Base-by-base conservation (phyloP, 1,284 basidiomycete genomes). In the Ceratobasidium sp. region DNA sequence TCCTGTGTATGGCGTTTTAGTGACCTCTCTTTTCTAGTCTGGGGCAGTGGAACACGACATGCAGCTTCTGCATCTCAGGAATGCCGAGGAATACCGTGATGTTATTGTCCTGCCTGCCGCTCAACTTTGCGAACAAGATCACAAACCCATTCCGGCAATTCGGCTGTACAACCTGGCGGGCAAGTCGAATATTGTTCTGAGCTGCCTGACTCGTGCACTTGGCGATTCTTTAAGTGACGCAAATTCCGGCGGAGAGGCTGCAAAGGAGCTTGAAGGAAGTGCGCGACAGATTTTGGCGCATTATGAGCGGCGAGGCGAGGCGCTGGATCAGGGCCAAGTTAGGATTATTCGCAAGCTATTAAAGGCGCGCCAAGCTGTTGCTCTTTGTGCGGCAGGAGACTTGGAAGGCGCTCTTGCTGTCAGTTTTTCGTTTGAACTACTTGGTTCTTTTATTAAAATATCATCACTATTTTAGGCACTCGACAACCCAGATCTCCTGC, bases 101-200 rank as follows among this genome's bases (percentile, higher is more conserved):
- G 88, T 93, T 51, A 95, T 99, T 76, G 92, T 99, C 94, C 96
- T 1, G 87, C 89, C 68, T 88, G 94, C 81, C 92, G 88, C 87
- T 76, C 92, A 88, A 84, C 90, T 91, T 79, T 92, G 91, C 80
- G 91, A 92, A 81, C 68, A 69, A 63, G 87, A 89, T 78, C 84
- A 86, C 66, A 92, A 94, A 37, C 91, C 94, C 56, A 89, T 92
- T 5, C 96, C 99, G 83, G 96, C 96, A 1, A 96, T 99, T 85
- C 93, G 97, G 83, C 86, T 99, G 61, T 99, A 96, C 86, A 97
- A 99, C 84, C 90, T 99, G 47, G 96, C 97, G 0, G 94, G 95
- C 49, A 94, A 98, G 79, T 96, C 97, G 83, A 87, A 91, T 66
- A 94, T 93, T 37, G 97, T 99, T 63, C 90, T 99, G 51, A 88